phyloP scores from a whole-genome alignment of 1,284 basidiomycete species.

The Lignosus rhinocerotis region DNA sequence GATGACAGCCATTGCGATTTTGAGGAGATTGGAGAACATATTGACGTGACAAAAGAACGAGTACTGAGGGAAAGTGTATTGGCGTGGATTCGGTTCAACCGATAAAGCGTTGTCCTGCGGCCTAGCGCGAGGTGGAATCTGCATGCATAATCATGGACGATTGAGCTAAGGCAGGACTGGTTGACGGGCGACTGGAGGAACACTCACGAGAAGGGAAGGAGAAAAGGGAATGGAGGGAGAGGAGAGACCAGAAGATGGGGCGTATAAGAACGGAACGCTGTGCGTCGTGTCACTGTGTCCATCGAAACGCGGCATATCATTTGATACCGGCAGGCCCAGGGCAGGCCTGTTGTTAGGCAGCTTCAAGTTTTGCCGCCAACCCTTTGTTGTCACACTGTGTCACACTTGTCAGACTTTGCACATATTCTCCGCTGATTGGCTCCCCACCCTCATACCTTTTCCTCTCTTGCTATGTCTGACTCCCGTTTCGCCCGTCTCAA shows the following conservation, averaged over 20 bases:
- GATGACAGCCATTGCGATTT: conserved; percentile 44
- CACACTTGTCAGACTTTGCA: conserved; percentile 20
- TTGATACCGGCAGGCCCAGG: conserved; percentile 13
- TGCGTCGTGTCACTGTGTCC: conserved; percentile 6
- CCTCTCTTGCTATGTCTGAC: conserved; percentile 62
- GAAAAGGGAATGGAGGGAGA: conserved; percentile 33
- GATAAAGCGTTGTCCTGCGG: conserved; percentile 40
- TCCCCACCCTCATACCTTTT: conserved; percentile 3
- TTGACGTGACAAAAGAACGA: conserved; percentile 26
- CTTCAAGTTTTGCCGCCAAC: conserved; percentile 1
- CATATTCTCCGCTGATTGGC: conserved; percentile 24
- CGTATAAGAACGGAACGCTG: conserved; percentile 27
- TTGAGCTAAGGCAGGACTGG: conserved; percentile 19
- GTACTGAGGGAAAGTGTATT: conserved; percentile 27
- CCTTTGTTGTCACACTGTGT: not conserved
- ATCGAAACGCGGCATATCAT: conserved; percentile 14
- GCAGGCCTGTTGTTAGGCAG: conserved; percentile 20
- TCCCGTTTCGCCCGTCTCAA: conserved; percentile 85
- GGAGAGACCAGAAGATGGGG: conserved; percentile 12
- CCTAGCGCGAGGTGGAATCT: conserved; percentile 35
- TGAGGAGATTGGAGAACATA: conserved; percentile 47
- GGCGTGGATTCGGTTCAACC: conserved; percentile 32
- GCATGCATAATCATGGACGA: not conserved
- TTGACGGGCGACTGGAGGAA: conserved; percentile 22
- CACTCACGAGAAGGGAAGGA: conserved; percentile 36